Base-by-base conservation (phyloP, 768 basidiomycete genomes). In the Termitomyces sp. region DNA sequence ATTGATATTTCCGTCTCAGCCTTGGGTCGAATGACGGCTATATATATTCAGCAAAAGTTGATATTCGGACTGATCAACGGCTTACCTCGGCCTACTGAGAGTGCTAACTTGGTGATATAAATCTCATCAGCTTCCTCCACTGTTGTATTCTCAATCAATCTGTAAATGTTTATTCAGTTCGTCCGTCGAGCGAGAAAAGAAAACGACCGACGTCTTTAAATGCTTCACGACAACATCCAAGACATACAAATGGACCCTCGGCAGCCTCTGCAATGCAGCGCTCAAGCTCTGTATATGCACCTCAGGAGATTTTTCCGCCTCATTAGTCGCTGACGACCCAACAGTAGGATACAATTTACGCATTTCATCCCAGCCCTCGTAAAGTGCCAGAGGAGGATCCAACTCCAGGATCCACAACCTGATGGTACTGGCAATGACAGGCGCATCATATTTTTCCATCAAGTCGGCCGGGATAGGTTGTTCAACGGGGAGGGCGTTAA, bases 341-440 rank as follows among this genome's bases (percentile, higher is more conserved):
- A 90, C 81, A 35, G 74, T 78, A 5, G 92, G 93, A 64, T 97
- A 98, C n/a, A 97, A 60, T 59, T 83, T 86, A 53, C 90, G 81
- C 58, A 95, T 77, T 30, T 97, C 94, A 42, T 95, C 93, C 90
- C 94, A 98, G 44, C 88, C 84, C 63, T 95, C 92, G 77, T 87
- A 96, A 45, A 89, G 72, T 17, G 83, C 80, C 11, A 97, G 68
- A 26, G 96, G 93, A 8, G 92, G 90, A 64, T 93, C 85, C 26
- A 98, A 79, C 68, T 98, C 95, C n/a, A 97, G 76, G 22, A 86
- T 66, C 90, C 93, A 98, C 14, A 98, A 72, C 71, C 95, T 98
- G 65, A 95, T 70, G 14, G 84, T 77, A 53, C 86, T 85, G 2
- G 95, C 94, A 30, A 96, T 80, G 19, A 96, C 84, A 15, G 95